phyloP scores from a whole-genome alignment of 2,329 filamentous ascomycete species.

The Amauroascus verrucosus region DNA sequence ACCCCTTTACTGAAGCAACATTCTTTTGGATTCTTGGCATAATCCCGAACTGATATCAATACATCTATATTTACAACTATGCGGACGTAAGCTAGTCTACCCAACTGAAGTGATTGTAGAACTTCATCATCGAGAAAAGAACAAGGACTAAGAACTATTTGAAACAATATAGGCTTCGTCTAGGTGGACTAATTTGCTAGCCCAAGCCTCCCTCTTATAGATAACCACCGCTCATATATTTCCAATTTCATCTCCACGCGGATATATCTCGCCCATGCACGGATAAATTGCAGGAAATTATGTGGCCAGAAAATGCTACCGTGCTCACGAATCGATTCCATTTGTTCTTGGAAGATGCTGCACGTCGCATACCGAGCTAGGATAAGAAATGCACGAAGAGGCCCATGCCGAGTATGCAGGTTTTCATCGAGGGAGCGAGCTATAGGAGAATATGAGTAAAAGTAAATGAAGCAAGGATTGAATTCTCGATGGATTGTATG shows the following conservation, averaged over 20 bases:
- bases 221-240: constrained; percentile 49
- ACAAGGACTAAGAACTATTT: not conserved
- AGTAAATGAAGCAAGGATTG: not conserved
- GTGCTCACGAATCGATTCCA: constrained; percentile 41
- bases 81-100: too few species aligned
- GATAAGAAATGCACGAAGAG: constrained; percentile 53
- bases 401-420: constrained; percentile 46
- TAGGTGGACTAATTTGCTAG: constrained; percentile 22
- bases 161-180: too few species aligned
- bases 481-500: constrained; percentile 9
- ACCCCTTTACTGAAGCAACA: too few species aligned
- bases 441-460: constrained; percentile 22
- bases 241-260: constrained; percentile 49
- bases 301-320: constrained; percentile 44
- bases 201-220: constrained; percentile 42
- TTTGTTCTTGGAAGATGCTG: constrained; percentile 51
- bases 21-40: too few species aligned
- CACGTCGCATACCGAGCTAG: constrained; percentile 54
- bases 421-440: constrained; percentile 85
- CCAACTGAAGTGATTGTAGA: too few species aligned
- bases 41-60: too few species aligned
- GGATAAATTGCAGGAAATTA: constrained; percentile 43
- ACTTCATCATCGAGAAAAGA: not conserved
- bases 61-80: too few species aligned
- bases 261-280: constrained; percentile 45